These are phyloP conservation scores for Sporothrix phasma DNA, from an alignment of 2,329 filamentous ascomycete species.

Conservation along the genomic window DNA sequence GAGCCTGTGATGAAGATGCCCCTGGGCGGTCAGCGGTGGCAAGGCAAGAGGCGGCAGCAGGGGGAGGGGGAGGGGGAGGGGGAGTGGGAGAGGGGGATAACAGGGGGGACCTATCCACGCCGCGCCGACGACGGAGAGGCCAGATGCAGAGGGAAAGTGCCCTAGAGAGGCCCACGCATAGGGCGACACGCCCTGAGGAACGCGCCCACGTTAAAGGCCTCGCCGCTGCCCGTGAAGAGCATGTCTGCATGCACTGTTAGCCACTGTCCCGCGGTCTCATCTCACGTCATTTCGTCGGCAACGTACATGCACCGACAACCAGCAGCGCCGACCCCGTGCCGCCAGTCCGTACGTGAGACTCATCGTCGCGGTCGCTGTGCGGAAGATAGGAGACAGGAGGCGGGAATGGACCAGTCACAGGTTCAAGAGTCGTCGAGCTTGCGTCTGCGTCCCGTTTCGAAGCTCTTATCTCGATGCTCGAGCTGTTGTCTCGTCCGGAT, in stretches of 20 bases:
- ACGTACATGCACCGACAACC: constrained; percentile 71
- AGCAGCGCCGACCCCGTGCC: constrained; percentile 57
- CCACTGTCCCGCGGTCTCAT: too few species aligned
- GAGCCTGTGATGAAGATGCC: constrained; percentile 98
- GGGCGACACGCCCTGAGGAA: constrained; percentile 93
- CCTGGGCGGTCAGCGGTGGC: constrained; percentile 41
- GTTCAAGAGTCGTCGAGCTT: not conserved
- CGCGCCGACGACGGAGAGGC: constrained; percentile 89
- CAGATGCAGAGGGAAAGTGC: constrained; percentile 91
- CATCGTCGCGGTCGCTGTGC: constrained; percentile 40
- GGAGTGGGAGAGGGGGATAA: too few species aligned
- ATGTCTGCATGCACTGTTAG: too few species aligned
- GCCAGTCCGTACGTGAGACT: constrained; percentile 60
- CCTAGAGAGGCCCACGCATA: constrained; percentile 86
- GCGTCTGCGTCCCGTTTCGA: not conserved
- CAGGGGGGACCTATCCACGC: constrained; percentile 73
- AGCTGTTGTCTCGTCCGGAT: too few species aligned
- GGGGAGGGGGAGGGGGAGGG: not conserved
- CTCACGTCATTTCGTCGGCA: not conserved
- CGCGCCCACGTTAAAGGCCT: constrained; percentile 92
- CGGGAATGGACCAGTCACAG: not conserved
- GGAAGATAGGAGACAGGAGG: not conserved
- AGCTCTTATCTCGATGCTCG: not conserved
- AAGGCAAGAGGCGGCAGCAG: not conserved
- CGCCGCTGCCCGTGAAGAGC: constrained; percentile 94